Evolutionary conservation across 352 stramenopile genomes (phyloP).

Genomic region (Globisporangium iwayamae): DNA sequence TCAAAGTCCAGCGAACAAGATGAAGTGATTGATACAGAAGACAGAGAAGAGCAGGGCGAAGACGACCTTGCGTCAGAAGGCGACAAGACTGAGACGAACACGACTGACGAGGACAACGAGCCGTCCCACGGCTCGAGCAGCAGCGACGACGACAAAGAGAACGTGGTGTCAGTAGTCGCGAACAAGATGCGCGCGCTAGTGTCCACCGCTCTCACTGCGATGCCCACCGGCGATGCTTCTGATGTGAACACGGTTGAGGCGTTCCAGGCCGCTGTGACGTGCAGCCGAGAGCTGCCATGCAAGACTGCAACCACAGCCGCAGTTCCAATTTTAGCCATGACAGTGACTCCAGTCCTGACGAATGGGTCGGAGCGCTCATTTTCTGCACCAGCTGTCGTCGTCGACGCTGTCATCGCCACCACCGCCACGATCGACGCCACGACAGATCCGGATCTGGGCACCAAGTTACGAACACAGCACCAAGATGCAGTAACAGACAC

Average conservation of each 20-base stretch:
- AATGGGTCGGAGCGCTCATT: conserved; percentile 1
- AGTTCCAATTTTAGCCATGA: neutral
- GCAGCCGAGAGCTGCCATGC: conserved; percentile 1
- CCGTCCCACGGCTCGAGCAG: conserved; percentile 15
- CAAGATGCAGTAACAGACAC: neutral
- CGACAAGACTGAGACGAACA: conserved; percentile 17
- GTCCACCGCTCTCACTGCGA: neutral
- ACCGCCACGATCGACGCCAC: neutral
- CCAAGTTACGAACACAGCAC: neutral
- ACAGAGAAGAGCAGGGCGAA: neutral
- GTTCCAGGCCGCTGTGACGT: neutral
- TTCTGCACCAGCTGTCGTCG: conserved; percentile 1
- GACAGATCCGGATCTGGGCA: neutral
- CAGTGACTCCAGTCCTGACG: neutral
- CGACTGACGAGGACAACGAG: conserved; percentile 17
- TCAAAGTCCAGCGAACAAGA: neutral
- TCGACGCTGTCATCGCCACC: neutral
- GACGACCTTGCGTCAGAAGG: conserved; percentile 11
- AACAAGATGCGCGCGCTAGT: neutral
- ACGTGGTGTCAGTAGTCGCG: conserved; percentile 7
- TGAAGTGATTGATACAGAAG: neutral
- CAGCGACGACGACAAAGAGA: conserved; percentile 43
- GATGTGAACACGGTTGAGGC: neutral
- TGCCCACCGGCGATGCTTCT: neutral
- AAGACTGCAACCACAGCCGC: conserved; percentile 2